Evolutionary conservation across 2,329 filamentous ascomycete genomes (phyloP).

Genomic region (Pseudogymnoascus sp.): DNA sequence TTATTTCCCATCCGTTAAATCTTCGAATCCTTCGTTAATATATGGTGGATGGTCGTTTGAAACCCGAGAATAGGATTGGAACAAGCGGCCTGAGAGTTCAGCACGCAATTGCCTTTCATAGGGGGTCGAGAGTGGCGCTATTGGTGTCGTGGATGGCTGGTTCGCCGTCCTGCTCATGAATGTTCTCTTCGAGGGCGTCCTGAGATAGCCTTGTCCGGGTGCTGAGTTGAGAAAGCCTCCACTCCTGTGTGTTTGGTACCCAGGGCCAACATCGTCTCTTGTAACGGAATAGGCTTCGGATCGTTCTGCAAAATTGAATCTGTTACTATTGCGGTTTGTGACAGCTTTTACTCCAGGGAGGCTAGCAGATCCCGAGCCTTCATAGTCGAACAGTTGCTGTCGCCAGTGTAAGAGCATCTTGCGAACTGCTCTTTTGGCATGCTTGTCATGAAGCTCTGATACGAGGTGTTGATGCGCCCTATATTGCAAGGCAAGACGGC

Average conservation of each 20-base stretch:
- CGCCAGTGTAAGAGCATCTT: conserved; percentile 28
- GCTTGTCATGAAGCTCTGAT: conserved; percentile 25
- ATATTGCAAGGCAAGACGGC: conserved; percentile 21
- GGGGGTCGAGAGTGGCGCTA: conserved; percentile 35
- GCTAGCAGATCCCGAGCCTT: background rate
- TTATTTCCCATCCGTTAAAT: background rate
- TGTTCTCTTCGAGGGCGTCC: conserved; percentile 41
- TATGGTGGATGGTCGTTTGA: background rate
- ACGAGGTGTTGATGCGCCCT: conserved; percentile 22
- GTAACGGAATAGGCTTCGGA: conserved; percentile 25
- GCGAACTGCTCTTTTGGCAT: conserved; percentile 25
- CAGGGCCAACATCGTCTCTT: conserved; percentile 20
- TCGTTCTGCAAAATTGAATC: conserved; percentile 8
- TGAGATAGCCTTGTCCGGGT: conserved; percentile 22
- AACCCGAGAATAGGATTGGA: conserved; percentile 4
- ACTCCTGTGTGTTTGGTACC: conserved; percentile 18
- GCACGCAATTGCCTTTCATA: conserved; percentile 31
- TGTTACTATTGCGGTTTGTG: background rate
- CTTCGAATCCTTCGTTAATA: background rate
- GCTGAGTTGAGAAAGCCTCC: conserved; percentile 18
- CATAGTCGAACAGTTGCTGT: conserved; percentile 15
- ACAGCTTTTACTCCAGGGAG: background rate
- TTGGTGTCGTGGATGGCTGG: conserved; percentile 35
- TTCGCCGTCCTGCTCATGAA: conserved; percentile 33
- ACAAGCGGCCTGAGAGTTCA: conserved; percentile 9